A percentile compares a stretch with the other conserved stretches of the same genome.
Evolutionary conservation across 331 rosid genomes (phyloP).

Genomic region (Spiraea crenata): DNA sequence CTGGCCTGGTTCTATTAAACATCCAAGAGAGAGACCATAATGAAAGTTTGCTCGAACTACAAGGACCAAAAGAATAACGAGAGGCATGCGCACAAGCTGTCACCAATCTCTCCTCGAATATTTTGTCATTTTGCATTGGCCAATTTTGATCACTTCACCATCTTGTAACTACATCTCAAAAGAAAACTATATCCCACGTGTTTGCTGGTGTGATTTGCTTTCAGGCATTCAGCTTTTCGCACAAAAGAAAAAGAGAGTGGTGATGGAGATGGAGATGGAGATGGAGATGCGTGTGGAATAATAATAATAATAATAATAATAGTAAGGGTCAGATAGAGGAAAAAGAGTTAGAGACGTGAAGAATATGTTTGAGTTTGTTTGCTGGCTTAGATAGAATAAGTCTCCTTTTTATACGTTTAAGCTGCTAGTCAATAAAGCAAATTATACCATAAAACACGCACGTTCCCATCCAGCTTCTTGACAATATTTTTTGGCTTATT

Average conservation of each 20-base stretch:
- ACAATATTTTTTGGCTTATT: not conserved
- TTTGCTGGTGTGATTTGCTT: not conserved
- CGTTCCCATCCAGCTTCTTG: not conserved
- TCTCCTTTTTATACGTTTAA: not conserved
- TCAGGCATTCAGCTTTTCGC: not conserved
- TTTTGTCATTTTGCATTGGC: not conserved
- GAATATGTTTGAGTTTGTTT: not conserved
- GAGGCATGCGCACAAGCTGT: no score
- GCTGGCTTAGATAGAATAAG: not conserved
- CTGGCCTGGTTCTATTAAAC: no score
- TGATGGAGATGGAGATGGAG: no score
- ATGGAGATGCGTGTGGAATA: not conserved
- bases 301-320: not conserved
- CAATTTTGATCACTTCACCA: not conserved
- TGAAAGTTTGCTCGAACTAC: no score
- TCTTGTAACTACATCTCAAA: not conserved
- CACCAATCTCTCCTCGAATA: not conserved
- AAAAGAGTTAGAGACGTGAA: not conserved
- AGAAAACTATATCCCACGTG: not conserved
- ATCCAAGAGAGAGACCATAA: no score
- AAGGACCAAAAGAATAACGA: no score
- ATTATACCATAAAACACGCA: not conserved
- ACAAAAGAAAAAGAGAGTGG: not conserved
- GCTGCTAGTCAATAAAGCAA: not conserved
- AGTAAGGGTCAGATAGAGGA: not conserved